Evolutionary conservation across 768 basidiomycete species (phyloP), one percentile per base, ranked within the genome.

Genomic region (Boletus edulis): DNA sequence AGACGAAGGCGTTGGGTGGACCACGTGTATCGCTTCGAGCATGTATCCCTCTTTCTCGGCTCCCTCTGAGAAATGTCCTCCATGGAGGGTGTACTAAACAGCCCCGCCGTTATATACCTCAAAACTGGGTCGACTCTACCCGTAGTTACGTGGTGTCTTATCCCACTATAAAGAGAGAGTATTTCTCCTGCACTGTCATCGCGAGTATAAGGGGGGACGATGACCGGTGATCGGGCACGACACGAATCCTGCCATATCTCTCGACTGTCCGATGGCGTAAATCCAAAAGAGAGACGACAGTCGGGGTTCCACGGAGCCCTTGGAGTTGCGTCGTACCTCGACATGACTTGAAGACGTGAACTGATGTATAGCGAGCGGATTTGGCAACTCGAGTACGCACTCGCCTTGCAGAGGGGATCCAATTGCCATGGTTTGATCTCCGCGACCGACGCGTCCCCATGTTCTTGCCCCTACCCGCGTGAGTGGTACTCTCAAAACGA

Each of bases 371-470:
- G 35, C n/a, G 15, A 47, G 53, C 31, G 15, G 10, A 45, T 52
- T 37, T 52, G 46, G 50, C 37, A 45, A 41, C 45, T 29, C 29
- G 29, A 29, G 29, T 8, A 37, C 35, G 15, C 35, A 15, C 35
- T 4, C 29, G n/a, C 29, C 54, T 29, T 12, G 15, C 38, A 22
- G 38, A 49, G 47, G 55, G 41, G 56, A 51, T 57, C 29, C 44
- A 12, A 49, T 53, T 59, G 11, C 55, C 56, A 32, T 40, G 37
- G 56, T 62, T 70, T 57, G 67, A 70, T 68, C 68, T 70, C 68
- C 68, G 68, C 67, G 68, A 68, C 42, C 44, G 15, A 45, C 11
- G 37, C 27, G 44, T 43, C 53, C 53, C 29, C 29, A 29, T 29
- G 8, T 29, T 9, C 2, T 29, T 29, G 8, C 29, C 29, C 29